Evolutionary conservation across 2,329 filamentous ascomycete genomes (phyloP).

Genomic region (Boeremia lycopersici): DNA sequence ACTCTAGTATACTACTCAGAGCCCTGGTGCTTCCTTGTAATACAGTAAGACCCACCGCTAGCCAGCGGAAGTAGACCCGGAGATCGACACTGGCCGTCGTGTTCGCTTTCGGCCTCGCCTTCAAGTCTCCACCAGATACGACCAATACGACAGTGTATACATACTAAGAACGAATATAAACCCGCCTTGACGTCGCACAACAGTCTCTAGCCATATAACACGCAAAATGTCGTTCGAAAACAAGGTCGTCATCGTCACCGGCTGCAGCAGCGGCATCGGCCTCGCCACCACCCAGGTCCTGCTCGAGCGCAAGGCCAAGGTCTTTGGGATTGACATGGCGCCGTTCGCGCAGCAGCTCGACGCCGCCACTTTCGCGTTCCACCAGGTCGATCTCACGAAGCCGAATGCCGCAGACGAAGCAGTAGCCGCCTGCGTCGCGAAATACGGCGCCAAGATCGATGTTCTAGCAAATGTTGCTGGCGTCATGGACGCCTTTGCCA

Average conservation of each 20-base stretch:
- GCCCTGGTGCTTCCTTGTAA: too few species aligned
- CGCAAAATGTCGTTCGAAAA: constrained; percentile 21
- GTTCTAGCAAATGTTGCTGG: constrained; percentile 56
- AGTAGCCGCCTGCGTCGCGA: constrained; percentile 30
- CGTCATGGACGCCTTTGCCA: constrained; percentile 51
- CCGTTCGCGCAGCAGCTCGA: constrained; percentile 23
- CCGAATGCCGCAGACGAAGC: constrained; percentile 28
- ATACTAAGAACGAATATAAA: neutral
- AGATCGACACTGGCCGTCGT: neutral
- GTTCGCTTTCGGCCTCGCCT: neutral
- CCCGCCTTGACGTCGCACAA: neutral
- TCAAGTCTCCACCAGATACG: neutral
- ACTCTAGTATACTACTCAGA: too few species aligned
- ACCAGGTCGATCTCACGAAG: constrained; percentile 31
- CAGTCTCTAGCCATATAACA: neutral
- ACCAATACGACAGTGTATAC: neutral
- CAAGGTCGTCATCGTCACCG: constrained; percentile 37
- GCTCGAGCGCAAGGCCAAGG: constrained; percentile 30
- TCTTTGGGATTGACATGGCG: constrained; percentile 39
- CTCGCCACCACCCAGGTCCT: constrained; percentile 35
- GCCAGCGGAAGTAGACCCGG: neutral
- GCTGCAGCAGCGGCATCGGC: constrained; percentile 40
- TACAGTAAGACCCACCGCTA: too few species aligned
- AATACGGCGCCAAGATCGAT: constrained; percentile 39
- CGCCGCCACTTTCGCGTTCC: constrained; percentile 29